These are phyloP conservation scores for Xylaria digitata DNA, from an alignment of 2,329 filamentous ascomycete species.

Conservation along the genomic window DNA sequence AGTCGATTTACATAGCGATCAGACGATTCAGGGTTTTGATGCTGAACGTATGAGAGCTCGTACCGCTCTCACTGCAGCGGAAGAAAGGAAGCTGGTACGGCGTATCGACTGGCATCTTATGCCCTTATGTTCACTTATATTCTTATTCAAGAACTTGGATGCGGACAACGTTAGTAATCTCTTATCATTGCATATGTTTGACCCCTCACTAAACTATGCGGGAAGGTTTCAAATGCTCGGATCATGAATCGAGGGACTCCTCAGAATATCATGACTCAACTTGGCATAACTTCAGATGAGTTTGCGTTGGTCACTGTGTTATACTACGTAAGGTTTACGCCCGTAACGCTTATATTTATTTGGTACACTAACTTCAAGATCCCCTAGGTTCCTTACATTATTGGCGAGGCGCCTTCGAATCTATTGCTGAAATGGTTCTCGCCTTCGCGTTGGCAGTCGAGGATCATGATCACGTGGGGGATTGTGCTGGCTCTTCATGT, in stretches of 20 bases:
- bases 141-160: slow-evolving; percentile 56
- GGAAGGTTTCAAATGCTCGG: slow-evolving; percentile 54
- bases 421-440: slow-evolving; percentile 54
- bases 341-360: background rate
- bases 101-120: slow-evolving; percentile 58
- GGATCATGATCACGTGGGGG: slow-evolving; percentile 57
- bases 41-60: slow-evolving; percentile 47
- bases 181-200: background rate
- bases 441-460: slow-evolving; percentile 55
- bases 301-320: slow-evolving; percentile 55
- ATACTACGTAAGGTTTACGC: slow-evolving; percentile 53
- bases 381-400: slow-evolving; percentile 53
- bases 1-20: slow-evolving; percentile 34
- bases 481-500: slow-evolving; percentile 51
- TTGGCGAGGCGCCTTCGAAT: slow-evolving; percentile 56
- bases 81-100: slow-evolving; percentile 58
- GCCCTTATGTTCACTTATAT: slow-evolving; percentile 55
- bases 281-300: slow-evolving; percentile 54
- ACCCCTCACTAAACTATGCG: background rate
- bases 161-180: slow-evolving; percentile 49
- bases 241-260: slow-evolving; percentile 58
- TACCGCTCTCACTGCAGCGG: slow-evolving; percentile 51
- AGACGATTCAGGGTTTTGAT: slow-evolving; percentile 48
- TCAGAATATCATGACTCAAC: slow-evolving; percentile 56
- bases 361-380: background rate